Conservation (phyloP, 768 basidiomycete genomes). For the Cubamyces sp. region DNA sequence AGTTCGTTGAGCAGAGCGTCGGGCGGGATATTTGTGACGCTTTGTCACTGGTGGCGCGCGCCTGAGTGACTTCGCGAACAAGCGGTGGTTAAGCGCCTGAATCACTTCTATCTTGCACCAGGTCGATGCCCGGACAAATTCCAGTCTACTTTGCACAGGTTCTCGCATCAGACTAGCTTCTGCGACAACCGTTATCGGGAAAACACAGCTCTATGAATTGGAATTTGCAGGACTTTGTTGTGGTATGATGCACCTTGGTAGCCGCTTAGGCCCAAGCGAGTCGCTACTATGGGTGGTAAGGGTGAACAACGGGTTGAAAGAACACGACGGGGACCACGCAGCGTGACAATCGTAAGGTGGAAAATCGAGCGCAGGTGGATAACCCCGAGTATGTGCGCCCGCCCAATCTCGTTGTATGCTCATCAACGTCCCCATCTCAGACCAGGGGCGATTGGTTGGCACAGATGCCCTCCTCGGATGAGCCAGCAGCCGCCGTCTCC, state of each 20-base stretch:
- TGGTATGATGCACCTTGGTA: too few relatives aligned
- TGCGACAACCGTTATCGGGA: too few relatives aligned
- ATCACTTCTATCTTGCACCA: not conserved
- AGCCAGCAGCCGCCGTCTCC: not conserved
- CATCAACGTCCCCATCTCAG: constrained; percentile 10
- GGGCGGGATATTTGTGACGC: constrained; percentile 17
- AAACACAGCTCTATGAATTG: too few relatives aligned
- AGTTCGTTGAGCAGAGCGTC: constrained; percentile 9
- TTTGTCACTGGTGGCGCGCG: constrained; percentile 20
- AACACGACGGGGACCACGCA: too few relatives aligned
- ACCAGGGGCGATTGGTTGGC: constrained; percentile 16
- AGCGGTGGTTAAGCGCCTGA: not conserved
- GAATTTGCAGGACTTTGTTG: too few relatives aligned
- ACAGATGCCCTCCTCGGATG: not conserved
- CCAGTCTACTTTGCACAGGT: not conserved
- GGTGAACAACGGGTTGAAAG: too few relatives aligned
- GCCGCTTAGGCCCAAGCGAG: too few relatives aligned
- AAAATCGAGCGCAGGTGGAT: not conserved
- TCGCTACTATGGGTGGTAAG: too few relatives aligned
- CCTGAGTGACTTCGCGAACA: not conserved
- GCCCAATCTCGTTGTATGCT: not conserved
- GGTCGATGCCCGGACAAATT: not conserved
- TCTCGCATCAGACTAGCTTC: too few relatives aligned
- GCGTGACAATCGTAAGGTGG: too few relatives aligned
- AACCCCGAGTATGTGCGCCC: constrained; percentile 18